Evolutionary conservation across 805 yeast species (phyloP), one percentile per base, ranked within the genome.

Genomic region (Starmerella vitae): DNA sequence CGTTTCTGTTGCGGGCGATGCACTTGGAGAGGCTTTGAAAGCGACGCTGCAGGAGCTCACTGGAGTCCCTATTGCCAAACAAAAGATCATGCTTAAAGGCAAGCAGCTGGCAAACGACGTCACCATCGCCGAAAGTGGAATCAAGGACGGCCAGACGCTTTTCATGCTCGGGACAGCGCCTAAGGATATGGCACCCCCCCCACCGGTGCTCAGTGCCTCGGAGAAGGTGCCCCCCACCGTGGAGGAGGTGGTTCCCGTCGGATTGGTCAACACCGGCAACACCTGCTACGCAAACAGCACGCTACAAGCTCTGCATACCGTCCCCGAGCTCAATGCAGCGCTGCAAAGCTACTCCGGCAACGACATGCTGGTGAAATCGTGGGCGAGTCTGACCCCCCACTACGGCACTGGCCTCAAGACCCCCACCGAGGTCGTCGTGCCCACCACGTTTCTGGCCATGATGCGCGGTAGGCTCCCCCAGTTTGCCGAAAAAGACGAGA

Each of bases 71-170:
- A 72, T 76, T 1, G 79, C 74, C 39, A 76, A 95, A 50, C 98
- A 91, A 62, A 88, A 88, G 63, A 78, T 86, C 44, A 68, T 91
- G 55, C 72, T 84, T 37, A 85, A 82, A 62, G 88, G 93, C 10
- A 94, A 95, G 30, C 93, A 85, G 57, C 62, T 91, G 52, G 68
- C 69, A 39, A 88, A 84, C 59, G 86, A 79, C 44, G 63, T 62
- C n/a, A 63, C 66, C 28, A 59, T 82, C 38, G 54, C 63, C 9
- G 49, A 61, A 3, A 65, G 79, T 37, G 70, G 66, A 20, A 55
- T 86, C 45, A 80, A 78, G 52, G 66, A 72, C 18, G 72, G 72
- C 25, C 81, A 78, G 48, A 65, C 72, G 12, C 65, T 88, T 18
- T 81, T 91, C 94, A 82, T 91, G 41, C 66, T 91, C 41, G 99